Base-by-base conservation (phyloP, 2,329 filamentous ascomycete species). In the Knufia petricola region DNA sequence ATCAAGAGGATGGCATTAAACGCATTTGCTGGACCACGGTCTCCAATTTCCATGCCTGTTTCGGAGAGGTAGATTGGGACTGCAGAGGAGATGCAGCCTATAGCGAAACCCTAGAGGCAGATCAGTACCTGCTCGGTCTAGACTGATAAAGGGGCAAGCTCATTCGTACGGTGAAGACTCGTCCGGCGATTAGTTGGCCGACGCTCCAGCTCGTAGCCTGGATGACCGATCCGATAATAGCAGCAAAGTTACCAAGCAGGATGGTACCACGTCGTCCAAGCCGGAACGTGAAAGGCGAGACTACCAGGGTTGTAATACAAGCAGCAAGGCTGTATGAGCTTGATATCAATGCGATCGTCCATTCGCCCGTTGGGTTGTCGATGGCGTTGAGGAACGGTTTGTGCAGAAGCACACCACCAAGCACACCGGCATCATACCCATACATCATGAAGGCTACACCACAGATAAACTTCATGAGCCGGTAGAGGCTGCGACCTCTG, bases 371-470 rank as follows among this genome's bases (percentile, higher is more conserved):
- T 4, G 46, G 46, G 15, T 53, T 50, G 51, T 23, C 55, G 52
- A 64, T 63, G 32, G 62, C 60, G 28, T 54, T 55, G 46, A 62
- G 59, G 50, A 64, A 64, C 8, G 58, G 52, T 3, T 49, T 41
- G 3, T 61, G 63, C 24, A 58, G 53, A 3, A 63, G 52, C 9
- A 65, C 59, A 32, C 63, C 62, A 37, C 62, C 63, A 3, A 64
- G 51, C 6, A 65, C 63, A 49, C 63, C 63, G 8, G 62, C 63
- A 54, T 65, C 63, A 55, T 63, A 65, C 9, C 62, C 63, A 42
- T 59, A 64, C 50, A 63, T 59, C 54, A 65, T 58, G 55, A 63
- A 64, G 30, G 60, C 61, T 48, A 63, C 58, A 50, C 60, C 52
- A 39, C 50, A 52, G 9, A 53, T 45, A 24, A 55, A 47, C 23